Conservation (phyloP, 768 basidiomycete genomes). For the Hydnum rufescens region DNA sequence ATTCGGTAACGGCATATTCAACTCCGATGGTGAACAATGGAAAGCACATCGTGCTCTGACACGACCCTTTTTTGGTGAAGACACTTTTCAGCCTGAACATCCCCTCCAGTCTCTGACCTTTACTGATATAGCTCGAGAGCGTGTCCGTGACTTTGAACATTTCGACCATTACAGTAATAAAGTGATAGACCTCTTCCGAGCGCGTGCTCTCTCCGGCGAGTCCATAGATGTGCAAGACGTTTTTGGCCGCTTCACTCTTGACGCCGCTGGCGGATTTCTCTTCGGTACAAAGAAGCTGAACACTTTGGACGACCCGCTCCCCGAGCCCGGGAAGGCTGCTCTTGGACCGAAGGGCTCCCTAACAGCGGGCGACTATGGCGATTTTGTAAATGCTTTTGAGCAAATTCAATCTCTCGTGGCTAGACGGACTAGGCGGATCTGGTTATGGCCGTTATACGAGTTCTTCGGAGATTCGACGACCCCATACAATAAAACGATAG, state of each 20-base stretch:
- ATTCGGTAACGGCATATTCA: conserved; percentile 20
- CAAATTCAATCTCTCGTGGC: neutral
- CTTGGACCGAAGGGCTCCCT: conserved; percentile 1
- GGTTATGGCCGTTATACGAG: conserved; percentile 1
- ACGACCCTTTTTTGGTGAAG: conserved; percentile 16
- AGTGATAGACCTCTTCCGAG: conserved; percentile 8
- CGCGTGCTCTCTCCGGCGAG: conserved; percentile 11
- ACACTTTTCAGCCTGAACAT: neutral
- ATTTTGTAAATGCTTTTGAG: conserved; percentile 9
- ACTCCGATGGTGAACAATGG: conserved; percentile 16
- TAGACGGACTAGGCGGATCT: neutral
- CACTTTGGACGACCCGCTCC: conserved; percentile 6
- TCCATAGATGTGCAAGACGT: conserved; percentile 10
- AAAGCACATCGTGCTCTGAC: conserved; percentile 16
- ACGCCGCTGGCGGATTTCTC: conserved; percentile 6
- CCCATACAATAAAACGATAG: neutral
- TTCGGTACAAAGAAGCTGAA: conserved; percentile 6
- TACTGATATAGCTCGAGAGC: conserved; percentile 10
- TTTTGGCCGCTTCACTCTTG: conserved; percentile 9
- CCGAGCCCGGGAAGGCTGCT: conserved; percentile 2
- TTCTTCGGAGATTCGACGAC: conserved; percentile 2
- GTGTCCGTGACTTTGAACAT: conserved; percentile 8
- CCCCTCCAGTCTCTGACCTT: neutral
- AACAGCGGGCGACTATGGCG: neutral
- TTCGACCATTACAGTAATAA: conserved; percentile 12